A percentile compares a stretch with the other conserved stretches of the same genome.
These are phyloP conservation scores for Cladophialophora immunda DNA, from an alignment of 2,329 filamentous ascomycete species.

Conservation along the genomic window DNA sequence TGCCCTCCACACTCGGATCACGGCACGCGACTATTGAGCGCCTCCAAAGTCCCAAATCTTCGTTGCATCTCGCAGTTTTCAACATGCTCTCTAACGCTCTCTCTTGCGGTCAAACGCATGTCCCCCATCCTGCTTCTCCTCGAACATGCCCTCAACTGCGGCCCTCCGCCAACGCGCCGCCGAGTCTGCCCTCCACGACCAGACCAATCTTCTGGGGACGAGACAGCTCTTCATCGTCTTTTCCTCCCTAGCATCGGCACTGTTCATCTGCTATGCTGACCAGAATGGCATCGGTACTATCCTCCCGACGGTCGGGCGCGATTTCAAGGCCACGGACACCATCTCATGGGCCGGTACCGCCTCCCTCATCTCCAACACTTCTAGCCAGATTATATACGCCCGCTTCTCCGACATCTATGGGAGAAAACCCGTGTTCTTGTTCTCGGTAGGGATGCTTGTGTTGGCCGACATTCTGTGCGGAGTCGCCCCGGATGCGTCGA, in stretches of 20 bases:
- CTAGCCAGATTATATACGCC: constrained; percentile 72
- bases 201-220: constrained; percentile 18
- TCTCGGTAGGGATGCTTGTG: constrained; percentile 61
- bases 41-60: not conserved
- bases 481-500: constrained; percentile 62
- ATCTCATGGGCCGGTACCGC: constrained; percentile 27
- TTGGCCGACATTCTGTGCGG: constrained; percentile 68
- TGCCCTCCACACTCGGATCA: constrained; percentile 20
- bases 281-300: constrained; percentile 65
- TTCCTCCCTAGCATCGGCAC: constrained; percentile 59
- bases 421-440: constrained; percentile 66
- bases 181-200: constrained; percentile 24
- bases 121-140: not conserved
- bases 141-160: constrained; percentile 11
- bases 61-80: not conserved
- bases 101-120: not conserved
- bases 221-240: constrained; percentile 53
- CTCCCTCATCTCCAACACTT: constrained; percentile 50
- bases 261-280: constrained; percentile 66
- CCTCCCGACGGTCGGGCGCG: constrained; percentile 62
- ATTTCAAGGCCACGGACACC: constrained; percentile 50
- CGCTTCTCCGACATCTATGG: constrained; percentile 69
- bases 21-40: constrained; percentile 9
- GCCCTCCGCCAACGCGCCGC: constrained; percentile 16
- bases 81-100: constrained; percentile 1